Evolutionary conservation across 768 basidiomycete genomes (phyloP).

Genomic region (Hygrophorus russula): DNA sequence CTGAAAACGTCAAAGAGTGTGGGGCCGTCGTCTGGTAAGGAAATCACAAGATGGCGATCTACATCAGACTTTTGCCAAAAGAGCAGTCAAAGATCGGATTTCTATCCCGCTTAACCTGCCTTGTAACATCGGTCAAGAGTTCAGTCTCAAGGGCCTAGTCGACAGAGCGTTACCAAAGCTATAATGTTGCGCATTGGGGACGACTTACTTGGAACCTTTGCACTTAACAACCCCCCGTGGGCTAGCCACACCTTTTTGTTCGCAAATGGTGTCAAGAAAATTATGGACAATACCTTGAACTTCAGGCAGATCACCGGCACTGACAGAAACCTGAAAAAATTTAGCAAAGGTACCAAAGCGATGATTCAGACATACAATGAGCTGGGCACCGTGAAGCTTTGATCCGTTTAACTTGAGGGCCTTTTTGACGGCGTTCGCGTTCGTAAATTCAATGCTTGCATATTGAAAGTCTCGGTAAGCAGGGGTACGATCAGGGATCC

Average conservation of each 20-base stretch:
- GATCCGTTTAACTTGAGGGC: constrained; percentile 32
- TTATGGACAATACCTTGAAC: constrained; percentile 19
- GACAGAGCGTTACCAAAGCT: too few relatives aligned
- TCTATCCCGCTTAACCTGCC: background rate
- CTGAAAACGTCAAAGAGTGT: background rate
- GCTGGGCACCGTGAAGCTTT: constrained; percentile 22
- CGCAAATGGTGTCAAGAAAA: constrained; percentile 4
- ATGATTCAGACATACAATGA: constrained; percentile 26
- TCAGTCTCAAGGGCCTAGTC: constrained; percentile 7
- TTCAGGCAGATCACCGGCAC: constrained; percentile 30
- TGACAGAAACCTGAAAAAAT: constrained; percentile 20
- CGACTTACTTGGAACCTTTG: too few relatives aligned
- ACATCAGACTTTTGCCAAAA: constrained; percentile 2
- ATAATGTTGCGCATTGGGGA: too few relatives aligned
- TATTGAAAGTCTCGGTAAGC: constrained; percentile 32
- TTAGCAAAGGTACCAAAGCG: constrained; percentile 2
- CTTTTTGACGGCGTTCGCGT: constrained; percentile 21
- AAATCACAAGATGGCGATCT: background rate
- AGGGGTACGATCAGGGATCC: constrained; percentile 12
- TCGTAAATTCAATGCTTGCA: constrained; percentile 36
- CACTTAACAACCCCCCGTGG: background rate
- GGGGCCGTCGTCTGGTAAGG: background rate
- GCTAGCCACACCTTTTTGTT: background rate
- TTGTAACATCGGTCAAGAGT: background rate
- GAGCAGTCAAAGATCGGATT: background rate